These are phyloP conservation scores for Cyamopsis tetragonoloba DNA, from an alignment of 306 rosid species.

Conservation along the genomic window DNA sequence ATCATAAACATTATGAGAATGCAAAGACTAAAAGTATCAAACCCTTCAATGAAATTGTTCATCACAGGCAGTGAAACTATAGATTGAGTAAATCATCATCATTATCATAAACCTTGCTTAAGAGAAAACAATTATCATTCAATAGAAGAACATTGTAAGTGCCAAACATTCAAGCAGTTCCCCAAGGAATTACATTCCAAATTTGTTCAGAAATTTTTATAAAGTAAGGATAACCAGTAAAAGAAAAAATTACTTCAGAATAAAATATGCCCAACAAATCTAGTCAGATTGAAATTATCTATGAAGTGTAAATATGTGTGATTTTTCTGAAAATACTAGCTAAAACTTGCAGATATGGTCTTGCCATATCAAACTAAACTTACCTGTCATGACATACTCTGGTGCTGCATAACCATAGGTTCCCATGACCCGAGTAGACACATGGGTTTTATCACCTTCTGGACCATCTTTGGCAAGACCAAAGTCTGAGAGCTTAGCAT, in stretches of 20 bases:
- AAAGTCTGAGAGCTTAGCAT: conserved; percentile 95
- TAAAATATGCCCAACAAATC: not conserved
- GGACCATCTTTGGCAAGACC: conserved; percentile 99
- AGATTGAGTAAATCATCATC: not conserved
- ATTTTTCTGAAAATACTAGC: not conserved
- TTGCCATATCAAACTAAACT: conserved; percentile 14
- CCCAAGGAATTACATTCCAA: conserved; percentile 3
- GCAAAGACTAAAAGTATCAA: not conserved
- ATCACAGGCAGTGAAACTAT: not conserved
- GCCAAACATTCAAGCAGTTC: not conserved
- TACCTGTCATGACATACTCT: conserved; percentile 98
- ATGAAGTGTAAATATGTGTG: not conserved
- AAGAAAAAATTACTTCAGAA: not conserved
- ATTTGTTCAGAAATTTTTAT: not conserved
- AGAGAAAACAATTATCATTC: not conserved
- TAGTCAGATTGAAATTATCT: not conserved
- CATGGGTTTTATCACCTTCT: conserved; percentile 95
- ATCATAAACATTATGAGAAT: not conserved
- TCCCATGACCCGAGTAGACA: conserved; percentile 98
- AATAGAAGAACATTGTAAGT: not conserved
- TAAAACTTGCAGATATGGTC: not conserved
- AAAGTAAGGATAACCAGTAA: not conserved
- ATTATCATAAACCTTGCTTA: not conserved
- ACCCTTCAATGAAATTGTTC: not conserved
- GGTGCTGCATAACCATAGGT: conserved; percentile 98